phyloP scores from a whole-genome alignment of 176 grass and related monocot genomes.

The Eragrostis curvula region DNA sequence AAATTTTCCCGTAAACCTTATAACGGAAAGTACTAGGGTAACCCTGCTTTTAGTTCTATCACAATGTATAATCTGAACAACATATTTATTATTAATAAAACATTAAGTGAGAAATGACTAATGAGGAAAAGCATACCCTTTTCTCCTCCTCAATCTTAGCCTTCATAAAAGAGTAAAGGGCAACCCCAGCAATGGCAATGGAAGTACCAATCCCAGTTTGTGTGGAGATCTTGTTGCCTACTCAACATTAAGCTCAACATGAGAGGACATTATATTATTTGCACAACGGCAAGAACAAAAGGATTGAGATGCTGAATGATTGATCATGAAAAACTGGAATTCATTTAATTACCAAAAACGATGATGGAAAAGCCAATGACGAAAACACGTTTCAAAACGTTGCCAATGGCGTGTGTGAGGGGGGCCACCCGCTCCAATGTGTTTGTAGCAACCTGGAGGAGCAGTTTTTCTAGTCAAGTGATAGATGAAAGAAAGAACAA shows the following conservation, averaged over 20 bases:
- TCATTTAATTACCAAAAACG: slow-evolving; percentile 59
- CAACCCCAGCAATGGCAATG: slow-evolving; percentile 87
- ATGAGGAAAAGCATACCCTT: slow-evolving; percentile 55
- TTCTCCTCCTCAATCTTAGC: slow-evolving; percentile 91
- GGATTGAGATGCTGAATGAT: slow-evolving; percentile 20
- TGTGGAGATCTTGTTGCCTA: slow-evolving; percentile 86
- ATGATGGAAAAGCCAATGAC: slow-evolving; percentile 95
- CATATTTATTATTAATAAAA: slow-evolving; percentile 17
- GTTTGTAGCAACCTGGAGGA: slow-evolving; percentile 77
- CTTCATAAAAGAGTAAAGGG: slow-evolving; percentile 85
- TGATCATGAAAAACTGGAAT: slow-evolving; percentile 29
- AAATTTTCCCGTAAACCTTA: neutral
- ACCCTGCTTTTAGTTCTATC: neutral
- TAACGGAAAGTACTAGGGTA: neutral
- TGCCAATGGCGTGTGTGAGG: slow-evolving; percentile 88
- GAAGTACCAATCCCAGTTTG: slow-evolving; percentile 89
- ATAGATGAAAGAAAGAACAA: slow-evolving; percentile 10
- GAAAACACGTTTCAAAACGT: slow-evolving; percentile 96
- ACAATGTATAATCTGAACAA: neutral
- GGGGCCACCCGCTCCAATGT: slow-evolving; percentile 92
- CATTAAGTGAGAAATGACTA: neutral
- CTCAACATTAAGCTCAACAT: slow-evolving; percentile 24
- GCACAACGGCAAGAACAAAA: slow-evolving; percentile 13
- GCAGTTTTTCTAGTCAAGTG: slow-evolving; percentile 17
- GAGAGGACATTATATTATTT: slow-evolving; percentile 7